Base-by-base conservation (phyloP, 1,284 basidiomycete genomes). In the Phlebopus sp. region DNA sequence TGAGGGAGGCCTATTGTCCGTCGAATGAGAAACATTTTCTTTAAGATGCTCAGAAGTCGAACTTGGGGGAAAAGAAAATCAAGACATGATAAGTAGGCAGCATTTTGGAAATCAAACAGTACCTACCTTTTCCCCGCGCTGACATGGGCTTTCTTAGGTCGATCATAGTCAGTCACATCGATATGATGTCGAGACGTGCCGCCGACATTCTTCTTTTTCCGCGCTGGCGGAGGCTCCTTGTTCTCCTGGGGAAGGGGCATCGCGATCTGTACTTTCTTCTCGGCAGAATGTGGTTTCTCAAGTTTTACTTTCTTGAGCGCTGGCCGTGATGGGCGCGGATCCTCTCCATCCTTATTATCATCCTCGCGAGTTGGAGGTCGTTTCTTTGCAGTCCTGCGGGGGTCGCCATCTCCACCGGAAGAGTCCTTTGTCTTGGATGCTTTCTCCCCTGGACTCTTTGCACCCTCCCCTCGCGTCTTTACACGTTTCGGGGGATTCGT, bases 11-110 rank as follows among this genome's bases (percentile, higher is more conserved):
- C 44, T 29, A 19, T 13, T 1, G n/a, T n/a, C n/a, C 8, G 13
- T 40, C 11, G 30, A 5, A 23, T 36, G 5, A 48, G 23, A 17
- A 5, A 47, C 43, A 39, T 64, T 64, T 18, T 67, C 62, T 40
- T 68, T 66, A 10, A 65, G 40, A 35, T 47, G 53, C 18, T 43
- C 46, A 14, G 62, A 66, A 0, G 53, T 57, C 4, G 46, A n/a
- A 30, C 25, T 4, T 36, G 18, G 23, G 15, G 7, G 36, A n/a
- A n/a, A n/a, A 1, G 14, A n/a, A 39, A 21, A 21, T 29, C 30
- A 23, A 46, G n/a, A 7, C n/a, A 19, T 15, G 31, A 11, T 18
- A 36, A 13, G n/a, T 15, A 2, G 19, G 27, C 5, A 10, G 8
- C 21, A n/a, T 13, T 15, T n/a, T n/a, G n/a, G 23, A 7, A 18